phyloP scores from a whole-genome alignment of 148 eudicot genomes.

The Amaranthus hypochondriacus region DNA sequence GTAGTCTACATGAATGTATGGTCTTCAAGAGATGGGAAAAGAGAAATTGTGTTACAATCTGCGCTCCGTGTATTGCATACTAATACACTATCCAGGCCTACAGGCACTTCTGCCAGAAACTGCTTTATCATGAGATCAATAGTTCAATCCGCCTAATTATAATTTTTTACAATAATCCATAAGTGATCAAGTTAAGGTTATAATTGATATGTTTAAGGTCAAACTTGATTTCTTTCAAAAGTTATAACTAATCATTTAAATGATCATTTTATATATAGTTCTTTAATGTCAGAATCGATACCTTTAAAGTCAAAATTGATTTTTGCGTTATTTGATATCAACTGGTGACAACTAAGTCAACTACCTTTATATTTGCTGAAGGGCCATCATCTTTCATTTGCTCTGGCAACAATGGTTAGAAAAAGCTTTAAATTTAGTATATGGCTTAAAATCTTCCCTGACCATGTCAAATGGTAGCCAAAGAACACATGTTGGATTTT shows the following conservation, averaged over 20 bases:
- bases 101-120: neutral
- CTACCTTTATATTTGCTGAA: neutral
- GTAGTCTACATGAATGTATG: neutral
- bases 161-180: too few relatives aligned
- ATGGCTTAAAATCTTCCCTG: neutral
- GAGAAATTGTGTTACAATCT: neutral
- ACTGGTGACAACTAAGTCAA: too few relatives aligned
- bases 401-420: constrained; percentile 12
- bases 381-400: neutral
- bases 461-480: neutral
- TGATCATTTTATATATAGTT: too few relatives aligned
- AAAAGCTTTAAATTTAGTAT: constrained; percentile 5
- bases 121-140: too few relatives aligned
- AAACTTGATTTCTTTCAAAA: too few relatives aligned
- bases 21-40: constrained; percentile 28
- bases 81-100: neutral
- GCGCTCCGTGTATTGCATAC: constrained; percentile 12
- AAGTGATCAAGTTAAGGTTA: too few relatives aligned
- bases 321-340: neutral
- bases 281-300: too few relatives aligned
- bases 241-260: too few relatives aligned
- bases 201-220: too few relatives aligned
- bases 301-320: too few relatives aligned
- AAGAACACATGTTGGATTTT: constrained; percentile 8
- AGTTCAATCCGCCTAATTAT: too few relatives aligned